Conservation (phyloP, 352 stramenopile genomes). For the Globisporangium splendens region DNA sequence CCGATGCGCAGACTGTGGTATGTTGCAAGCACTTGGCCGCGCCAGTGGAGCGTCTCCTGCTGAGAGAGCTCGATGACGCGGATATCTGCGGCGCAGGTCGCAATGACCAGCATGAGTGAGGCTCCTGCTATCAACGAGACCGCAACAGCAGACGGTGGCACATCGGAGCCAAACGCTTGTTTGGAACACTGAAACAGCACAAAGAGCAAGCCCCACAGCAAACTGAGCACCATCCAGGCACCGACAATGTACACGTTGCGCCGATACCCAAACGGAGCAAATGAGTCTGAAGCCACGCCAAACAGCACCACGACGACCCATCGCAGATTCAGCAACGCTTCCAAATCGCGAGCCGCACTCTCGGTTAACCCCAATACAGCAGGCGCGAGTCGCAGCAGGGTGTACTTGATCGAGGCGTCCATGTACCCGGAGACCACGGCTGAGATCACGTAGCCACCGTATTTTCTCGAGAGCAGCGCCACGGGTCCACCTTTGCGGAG, state of each 20-base stretch:
- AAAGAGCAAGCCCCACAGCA: conserved; percentile 31
- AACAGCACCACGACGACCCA: conserved; percentile 33
- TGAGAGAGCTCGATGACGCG: conserved; percentile 46
- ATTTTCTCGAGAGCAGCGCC: conserved; percentile 6
- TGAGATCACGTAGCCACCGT: conserved; percentile 15
- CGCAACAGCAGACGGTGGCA: conserved; percentile 11
- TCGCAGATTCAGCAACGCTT: conserved; percentile 25
- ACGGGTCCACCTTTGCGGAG: conserved; percentile 23
- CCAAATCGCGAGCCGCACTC: conserved; percentile 7
- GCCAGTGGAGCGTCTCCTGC: conserved; percentile 28
- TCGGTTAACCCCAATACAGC: conserved; percentile 10
- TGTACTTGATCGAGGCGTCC: conserved; percentile 12
- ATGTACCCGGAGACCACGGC: conserved; percentile 11
- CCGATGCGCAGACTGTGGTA: conserved; percentile 34
- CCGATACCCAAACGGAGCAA: conserved; percentile 22
- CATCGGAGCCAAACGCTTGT: neutral
- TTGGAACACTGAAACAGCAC: conserved; percentile 19
- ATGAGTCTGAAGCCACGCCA: conserved; percentile 27
- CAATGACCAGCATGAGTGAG: conserved; percentile 27
- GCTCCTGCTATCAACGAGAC: conserved; percentile 16
- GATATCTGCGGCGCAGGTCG: conserved; percentile 31
- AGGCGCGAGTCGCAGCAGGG: conserved; percentile 11
- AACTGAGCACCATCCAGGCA: conserved; percentile 30
- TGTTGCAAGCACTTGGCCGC: conserved; percentile 23
- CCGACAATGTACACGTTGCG: conserved; percentile 73